Base-by-base conservation (phyloP, 805 yeast species). In the Candida nonsorbophila region DNA sequence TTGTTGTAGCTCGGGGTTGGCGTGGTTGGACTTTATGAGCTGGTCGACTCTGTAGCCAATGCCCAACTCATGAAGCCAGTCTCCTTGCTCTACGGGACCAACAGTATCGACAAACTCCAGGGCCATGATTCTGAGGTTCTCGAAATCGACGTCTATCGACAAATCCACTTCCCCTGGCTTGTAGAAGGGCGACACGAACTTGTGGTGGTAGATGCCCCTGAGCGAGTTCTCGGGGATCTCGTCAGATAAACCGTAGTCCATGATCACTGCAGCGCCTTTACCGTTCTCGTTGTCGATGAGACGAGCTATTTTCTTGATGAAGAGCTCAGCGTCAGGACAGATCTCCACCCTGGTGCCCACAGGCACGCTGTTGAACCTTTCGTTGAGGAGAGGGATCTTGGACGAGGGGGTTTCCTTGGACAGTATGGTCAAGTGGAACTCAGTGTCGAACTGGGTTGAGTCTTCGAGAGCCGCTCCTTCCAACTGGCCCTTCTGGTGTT, bases 131-230 rank as follows among this genome's bases (percentile, higher is more conserved):
- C 30, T 56, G 29, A 85, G 52, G 14, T 80, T 79, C 16, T 64
- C 69, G 49, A 85, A 85, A 51, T 85, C 95, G 8, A 85, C 95
- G 48, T 85, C 94, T 0, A 81, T 79, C 0, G 94, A 82, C 17
- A 85, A 60, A 56, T 85, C 95, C 3, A 83, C 88, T 20, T 74
- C 71, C 1, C 95, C 95, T 0, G 92, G 92, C 9, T 66, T 64
- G n/a, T 52, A 62, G 35, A 83, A 79, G 1, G 95, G 94, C 14
- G 79, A 73, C 1, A 81, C 88, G 44, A 84, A 70, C 41, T 73
- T 71, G 51, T 85, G 94, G 39, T 74, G 61, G 41, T 70, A 66
- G 37, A 85, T 84, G 0, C 86, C 95, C 19, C 95, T 63, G 20
- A 85, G 62, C 0, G 87, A 67, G 42, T 79, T 75, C n/a, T 72